phyloP scores from a whole-genome alignment of 169 alveolate species.

The Cryptosporidium parvum region DNA sequence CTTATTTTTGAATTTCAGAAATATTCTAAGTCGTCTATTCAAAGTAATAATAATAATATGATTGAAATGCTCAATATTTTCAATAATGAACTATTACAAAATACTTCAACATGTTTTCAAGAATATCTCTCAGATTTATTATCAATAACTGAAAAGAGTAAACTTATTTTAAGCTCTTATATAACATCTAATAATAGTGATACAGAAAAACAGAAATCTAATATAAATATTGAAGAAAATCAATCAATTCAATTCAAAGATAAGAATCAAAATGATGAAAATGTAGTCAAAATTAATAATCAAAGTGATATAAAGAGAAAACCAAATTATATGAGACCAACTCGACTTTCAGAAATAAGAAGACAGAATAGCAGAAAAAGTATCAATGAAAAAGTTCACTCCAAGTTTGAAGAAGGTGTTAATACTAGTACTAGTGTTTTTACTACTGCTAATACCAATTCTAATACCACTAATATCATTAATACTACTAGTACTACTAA shows the following conservation, averaged over 20 bases:
- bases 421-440: too few species aligned
- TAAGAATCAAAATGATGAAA: neutral
- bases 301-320: neutral
- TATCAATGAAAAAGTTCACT: neutral
- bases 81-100: slow-evolving; percentile 30
- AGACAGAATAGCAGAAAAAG: slow-evolving; percentile 20
- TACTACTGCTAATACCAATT: too few species aligned
- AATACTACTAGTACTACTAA: too few species aligned
- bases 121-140: slow-evolving; percentile 64
- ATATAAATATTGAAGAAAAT: neutral
- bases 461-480: too few species aligned
- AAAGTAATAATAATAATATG: neutral
- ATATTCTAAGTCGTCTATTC: neutral
- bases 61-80: neutral
- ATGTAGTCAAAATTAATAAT: neutral
- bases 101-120: slow-evolving; percentile 21
- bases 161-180: slow-evolving; percentile 21
- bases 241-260: neutral
- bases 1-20: slow-evolving; percentile 40
- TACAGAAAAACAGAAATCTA: neutral
- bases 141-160: slow-evolving; percentile 25
- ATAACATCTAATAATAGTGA: neutral
- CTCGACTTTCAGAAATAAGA: slow-evolving; percentile 44
- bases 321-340: slow-evolving; percentile 73
- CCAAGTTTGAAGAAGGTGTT: neutral